phyloP scores from a whole-genome alignment of 2,329 filamentous ascomycete species.

The Cladosporium sp. region DNA sequence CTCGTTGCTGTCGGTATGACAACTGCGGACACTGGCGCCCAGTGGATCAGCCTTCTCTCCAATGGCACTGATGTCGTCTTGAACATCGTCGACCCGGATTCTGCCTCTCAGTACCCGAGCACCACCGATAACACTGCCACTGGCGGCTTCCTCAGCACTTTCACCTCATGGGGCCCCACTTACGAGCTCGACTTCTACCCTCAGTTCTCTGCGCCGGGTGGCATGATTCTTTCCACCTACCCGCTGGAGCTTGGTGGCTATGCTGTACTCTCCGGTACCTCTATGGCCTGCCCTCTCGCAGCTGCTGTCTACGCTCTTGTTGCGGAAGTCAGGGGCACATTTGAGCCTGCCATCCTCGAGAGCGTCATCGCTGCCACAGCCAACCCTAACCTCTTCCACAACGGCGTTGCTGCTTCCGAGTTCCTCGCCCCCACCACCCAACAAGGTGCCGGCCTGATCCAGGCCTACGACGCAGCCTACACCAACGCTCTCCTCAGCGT shows the following conservation, averaged over 20 bases:
- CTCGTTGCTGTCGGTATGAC: slow-evolving; percentile 21
- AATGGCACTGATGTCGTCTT: slow-evolving; percentile 16
- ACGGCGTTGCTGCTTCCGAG: slow-evolving; percentile 20
- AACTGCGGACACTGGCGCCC: slow-evolving; percentile 20
- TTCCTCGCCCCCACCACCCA: slow-evolving; percentile 48
- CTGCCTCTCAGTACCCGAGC: slow-evolving; percentile 13
- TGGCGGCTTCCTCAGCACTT: slow-evolving; percentile 49
- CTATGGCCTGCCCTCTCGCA: slow-evolving; percentile 54
- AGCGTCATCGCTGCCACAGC: slow-evolving; percentile 21
- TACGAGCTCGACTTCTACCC: slow-evolving; percentile 54
- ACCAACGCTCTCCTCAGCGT: slow-evolving; percentile 48
- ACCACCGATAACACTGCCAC: slow-evolving; percentile 22
- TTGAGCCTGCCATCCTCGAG: slow-evolving; percentile 23
- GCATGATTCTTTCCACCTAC: slow-evolving; percentile 54
- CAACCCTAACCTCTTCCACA: slow-evolving; percentile 26
- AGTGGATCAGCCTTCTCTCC: slow-evolving; percentile 16
- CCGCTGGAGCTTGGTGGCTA: slow-evolving; percentile 41
- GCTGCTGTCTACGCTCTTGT: slow-evolving; percentile 41
- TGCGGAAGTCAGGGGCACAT: slow-evolving; percentile 24
- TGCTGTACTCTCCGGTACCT: slow-evolving; percentile 49
- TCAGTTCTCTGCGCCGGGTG: slow-evolving; percentile 51
- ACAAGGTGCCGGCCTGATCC: slow-evolving; percentile 55
- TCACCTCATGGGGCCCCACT: slow-evolving; percentile 56
- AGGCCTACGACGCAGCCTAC: slow-evolving; percentile 54
- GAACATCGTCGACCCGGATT: slow-evolving; percentile 20